Percentiles rank a stretch among this genome's conserved stretches.
phyloP scores from a whole-genome alignment of 768 basidiomycete species.

The Boletus sp. region DNA sequence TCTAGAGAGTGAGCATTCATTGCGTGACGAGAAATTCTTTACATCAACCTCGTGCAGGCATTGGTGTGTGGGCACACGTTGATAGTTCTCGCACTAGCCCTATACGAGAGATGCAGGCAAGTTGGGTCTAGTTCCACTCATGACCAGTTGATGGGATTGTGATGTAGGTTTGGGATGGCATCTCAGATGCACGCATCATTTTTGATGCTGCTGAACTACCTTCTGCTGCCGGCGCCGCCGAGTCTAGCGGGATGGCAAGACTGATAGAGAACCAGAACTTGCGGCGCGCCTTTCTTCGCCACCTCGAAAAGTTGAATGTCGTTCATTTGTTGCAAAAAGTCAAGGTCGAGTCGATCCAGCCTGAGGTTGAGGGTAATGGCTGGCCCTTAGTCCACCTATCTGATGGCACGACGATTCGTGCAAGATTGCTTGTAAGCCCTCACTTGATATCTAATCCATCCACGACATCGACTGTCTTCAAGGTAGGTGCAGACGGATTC shows the following conservation, averaged over 20 bases:
- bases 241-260: slow-evolving; percentile 61
- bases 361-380: slow-evolving; percentile 43
- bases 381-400: slow-evolving; percentile 84
- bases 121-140: slow-evolving; percentile 5
- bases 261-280: slow-evolving; percentile 93
- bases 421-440: slow-evolving; percentile 67
- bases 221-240: slow-evolving; percentile 23
- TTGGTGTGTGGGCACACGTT: slow-evolving; percentile 82
- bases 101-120: slow-evolving; percentile 83
- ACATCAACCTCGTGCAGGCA: slow-evolving; percentile 43
- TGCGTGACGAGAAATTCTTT: background rate
- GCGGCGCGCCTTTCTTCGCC: slow-evolving; percentile 75
- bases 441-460: background rate
- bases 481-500: slow-evolving; percentile 95
- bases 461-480: background rate
- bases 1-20: slow-evolving; percentile 49
- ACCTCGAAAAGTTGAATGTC: slow-evolving; percentile 48
- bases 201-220: slow-evolving; percentile 56
- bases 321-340: slow-evolving; percentile 69
- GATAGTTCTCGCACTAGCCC: slow-evolving; percentile 63
- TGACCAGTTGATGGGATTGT: slow-evolving; percentile 1
- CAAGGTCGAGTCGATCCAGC: slow-evolving; percentile 68
- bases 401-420: slow-evolving; percentile 58
- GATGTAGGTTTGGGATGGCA: slow-evolving; percentile 84
- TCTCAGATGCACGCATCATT: slow-evolving; percentile 73